Percentiles rank a stretch among this genome's conserved stretches.
These are phyloP conservation scores for Schizonepeta tenuifolia DNA, from an alignment of 257 asterid species.

Conservation along the genomic window DNA sequence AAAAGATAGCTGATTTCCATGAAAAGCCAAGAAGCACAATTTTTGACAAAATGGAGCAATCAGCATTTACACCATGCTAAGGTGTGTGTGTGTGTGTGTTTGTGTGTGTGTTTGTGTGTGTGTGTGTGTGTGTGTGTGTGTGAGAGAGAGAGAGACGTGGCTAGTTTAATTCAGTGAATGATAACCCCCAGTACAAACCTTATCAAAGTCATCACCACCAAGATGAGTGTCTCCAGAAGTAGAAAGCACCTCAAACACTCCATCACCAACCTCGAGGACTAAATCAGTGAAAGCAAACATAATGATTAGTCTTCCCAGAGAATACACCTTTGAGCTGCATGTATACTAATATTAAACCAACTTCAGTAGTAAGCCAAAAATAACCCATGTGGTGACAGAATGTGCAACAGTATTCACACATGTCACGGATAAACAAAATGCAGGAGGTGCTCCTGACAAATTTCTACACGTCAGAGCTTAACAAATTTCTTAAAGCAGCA, in stretches of 20 bases:
- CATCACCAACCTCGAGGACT: slow-evolving; percentile 98
- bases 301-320: not conserved
- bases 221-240: slow-evolving; percentile 98
- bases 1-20: not conserved
- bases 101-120: not conserved
- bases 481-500: not conserved
- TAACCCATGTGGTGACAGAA: not conserved
- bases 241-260: slow-evolving; percentile 94
- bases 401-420: not conserved
- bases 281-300: slow-evolving; percentile 25
- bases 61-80: not conserved
- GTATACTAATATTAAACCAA: not conserved
- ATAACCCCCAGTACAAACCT: slow-evolving; percentile 48
- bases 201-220: slow-evolving; percentile 98
- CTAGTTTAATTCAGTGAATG: slow-evolving; percentile 2
- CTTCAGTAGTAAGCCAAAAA: not conserved
- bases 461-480: not conserved
- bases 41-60: not conserved
- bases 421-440: not conserved
- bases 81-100: too few relatives aligned
- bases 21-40: not conserved
- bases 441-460: not conserved
- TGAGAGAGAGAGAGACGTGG: not conserved
- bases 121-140: not conserved
- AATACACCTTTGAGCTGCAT: not conserved